Percentiles rank a stretch among this genome's conserved stretches.
Conservation (phyloP, 2,329 filamentous ascomycete genomes). For the Microdochium trichocladiopsis region DNA sequence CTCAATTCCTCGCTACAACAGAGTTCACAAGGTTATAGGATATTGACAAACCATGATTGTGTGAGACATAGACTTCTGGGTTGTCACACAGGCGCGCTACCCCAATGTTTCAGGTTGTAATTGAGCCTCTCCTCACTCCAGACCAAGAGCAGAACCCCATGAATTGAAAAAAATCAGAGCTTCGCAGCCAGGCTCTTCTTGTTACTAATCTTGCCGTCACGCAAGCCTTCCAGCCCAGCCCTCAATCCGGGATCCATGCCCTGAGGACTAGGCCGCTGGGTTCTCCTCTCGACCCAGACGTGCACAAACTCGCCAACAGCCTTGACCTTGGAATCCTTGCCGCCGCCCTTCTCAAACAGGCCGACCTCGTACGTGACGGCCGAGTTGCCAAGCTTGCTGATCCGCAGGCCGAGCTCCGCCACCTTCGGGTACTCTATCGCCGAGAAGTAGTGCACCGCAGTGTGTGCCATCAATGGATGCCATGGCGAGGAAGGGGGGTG, state of each 20-base stretch:
- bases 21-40: neutral
- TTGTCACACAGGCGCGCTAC: too few relatives aligned
- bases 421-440: conserved; percentile 76
- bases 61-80: too few relatives aligned
- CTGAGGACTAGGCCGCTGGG: conserved; percentile 55
- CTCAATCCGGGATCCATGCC: conserved; percentile 59
- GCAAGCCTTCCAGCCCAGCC: conserved; percentile 49
- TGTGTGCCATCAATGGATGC: conserved; percentile 79
- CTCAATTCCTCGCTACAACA: neutral
- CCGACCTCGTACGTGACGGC: conserved; percentile 89
- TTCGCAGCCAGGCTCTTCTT: conserved; percentile 12
- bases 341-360: conserved; percentile 65
- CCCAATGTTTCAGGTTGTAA: too few relatives aligned
- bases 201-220: conserved; percentile 17
- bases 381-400: conserved; percentile 76
- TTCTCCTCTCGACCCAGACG: conserved; percentile 76
- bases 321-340: conserved; percentile 56
- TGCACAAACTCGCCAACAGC: conserved; percentile 84
- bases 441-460: conserved; percentile 78
- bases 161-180: conserved; percentile 9
- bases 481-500: conserved; percentile 63
- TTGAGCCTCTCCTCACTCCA: neutral
- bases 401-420: conserved; percentile 73
- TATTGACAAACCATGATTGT: neutral
- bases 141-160: neutral